Percentiles rank a stretch among this genome's conserved stretches.
Evolutionary conservation across 2,329 filamentous ascomycete species (phyloP).

Genomic region (Madurella fahalii): DNA sequence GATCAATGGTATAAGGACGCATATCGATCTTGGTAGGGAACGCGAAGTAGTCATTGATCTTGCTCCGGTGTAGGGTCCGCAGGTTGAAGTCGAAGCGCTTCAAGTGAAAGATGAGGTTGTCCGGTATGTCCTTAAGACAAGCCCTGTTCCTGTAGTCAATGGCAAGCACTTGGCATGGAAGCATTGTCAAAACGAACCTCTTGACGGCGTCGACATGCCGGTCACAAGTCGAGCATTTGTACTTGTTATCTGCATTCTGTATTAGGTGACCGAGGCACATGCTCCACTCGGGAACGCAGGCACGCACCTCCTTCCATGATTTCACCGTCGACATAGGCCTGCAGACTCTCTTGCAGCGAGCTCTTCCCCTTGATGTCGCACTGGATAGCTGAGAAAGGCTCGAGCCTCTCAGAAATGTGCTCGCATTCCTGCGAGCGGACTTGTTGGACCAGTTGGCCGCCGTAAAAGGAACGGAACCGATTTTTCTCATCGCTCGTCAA

Average conservation of each 20-base stretch:
- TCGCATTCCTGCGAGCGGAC: constrained; percentile 92
- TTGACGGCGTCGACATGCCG: constrained; percentile 91
- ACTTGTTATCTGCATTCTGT: constrained; percentile 73
- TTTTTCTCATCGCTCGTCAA: constrained; percentile 63
- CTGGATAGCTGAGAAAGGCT: constrained; percentile 91
- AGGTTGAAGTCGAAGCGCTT: constrained; percentile 84
- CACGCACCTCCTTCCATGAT: constrained; percentile 80
- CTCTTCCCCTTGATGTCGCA: constrained; percentile 93
- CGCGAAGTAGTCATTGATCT: constrained; percentile 92
- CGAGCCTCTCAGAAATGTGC: constrained; percentile 85
- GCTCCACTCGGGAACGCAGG: background rate
- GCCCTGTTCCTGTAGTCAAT: constrained; percentile 49
- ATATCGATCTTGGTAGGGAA: constrained; percentile 84
- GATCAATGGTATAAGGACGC: constrained; percentile 82
- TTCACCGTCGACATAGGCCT: constrained; percentile 94
- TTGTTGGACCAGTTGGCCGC: constrained; percentile 87
- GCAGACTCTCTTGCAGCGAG: constrained; percentile 77
- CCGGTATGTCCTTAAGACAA: constrained; percentile 85
- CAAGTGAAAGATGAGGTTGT: constrained; percentile 92
- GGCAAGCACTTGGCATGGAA: constrained; percentile 4
- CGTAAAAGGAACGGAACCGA: constrained; percentile 77
- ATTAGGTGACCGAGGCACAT: background rate
- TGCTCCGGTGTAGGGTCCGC: constrained; percentile 71
- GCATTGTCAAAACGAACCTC: constrained; percentile 46
- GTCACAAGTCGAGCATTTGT: constrained; percentile 89